Percentiles rank a stretch among this genome's conserved stretches.
These are phyloP conservation scores for Fusarium verticillioides DNA, from an alignment of 2,329 filamentous ascomycete genomes.

Conservation along the genomic window DNA sequence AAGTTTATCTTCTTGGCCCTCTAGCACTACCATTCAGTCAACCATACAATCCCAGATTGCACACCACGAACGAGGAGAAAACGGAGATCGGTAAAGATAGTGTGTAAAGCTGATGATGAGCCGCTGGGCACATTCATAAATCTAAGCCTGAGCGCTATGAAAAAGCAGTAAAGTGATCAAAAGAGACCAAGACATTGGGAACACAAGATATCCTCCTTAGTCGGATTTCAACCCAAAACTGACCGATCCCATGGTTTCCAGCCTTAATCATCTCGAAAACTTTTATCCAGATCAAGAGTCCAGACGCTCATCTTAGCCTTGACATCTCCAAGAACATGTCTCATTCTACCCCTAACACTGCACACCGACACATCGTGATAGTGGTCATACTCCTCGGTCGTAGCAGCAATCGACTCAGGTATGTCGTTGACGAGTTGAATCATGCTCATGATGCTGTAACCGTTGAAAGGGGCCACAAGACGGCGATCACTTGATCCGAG, in stretches of 20 bases:
- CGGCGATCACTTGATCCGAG: neutral
- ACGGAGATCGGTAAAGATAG: too few relatives aligned
- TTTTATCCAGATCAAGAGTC: neutral
- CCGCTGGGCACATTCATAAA: too few relatives aligned
- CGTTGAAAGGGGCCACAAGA: neutral
- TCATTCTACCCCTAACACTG: neutral
- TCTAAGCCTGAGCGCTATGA: too few relatives aligned
- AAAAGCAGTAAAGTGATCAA: too few relatives aligned
- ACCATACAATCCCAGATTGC: too few relatives aligned
- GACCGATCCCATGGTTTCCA: neutral
- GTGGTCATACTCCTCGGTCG: neutral
- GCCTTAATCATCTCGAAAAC: neutral
- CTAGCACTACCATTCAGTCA: too few relatives aligned
- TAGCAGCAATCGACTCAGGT: neutral
- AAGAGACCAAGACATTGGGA: neutral
- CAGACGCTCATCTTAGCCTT: neutral
- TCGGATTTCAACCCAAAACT: accelerated
- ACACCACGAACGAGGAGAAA: too few relatives aligned
- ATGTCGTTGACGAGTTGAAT: neutral
- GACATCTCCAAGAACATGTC: neutral
- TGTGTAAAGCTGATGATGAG: too few relatives aligned
- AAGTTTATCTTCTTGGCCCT: too few relatives aligned
- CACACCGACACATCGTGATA: neutral
- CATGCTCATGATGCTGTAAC: neutral
- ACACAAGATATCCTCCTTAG: neutral